Conservation (phyloP, 192 early-diverging fungal genomes). For the Phycomyces blakesleeanus region DNA sequence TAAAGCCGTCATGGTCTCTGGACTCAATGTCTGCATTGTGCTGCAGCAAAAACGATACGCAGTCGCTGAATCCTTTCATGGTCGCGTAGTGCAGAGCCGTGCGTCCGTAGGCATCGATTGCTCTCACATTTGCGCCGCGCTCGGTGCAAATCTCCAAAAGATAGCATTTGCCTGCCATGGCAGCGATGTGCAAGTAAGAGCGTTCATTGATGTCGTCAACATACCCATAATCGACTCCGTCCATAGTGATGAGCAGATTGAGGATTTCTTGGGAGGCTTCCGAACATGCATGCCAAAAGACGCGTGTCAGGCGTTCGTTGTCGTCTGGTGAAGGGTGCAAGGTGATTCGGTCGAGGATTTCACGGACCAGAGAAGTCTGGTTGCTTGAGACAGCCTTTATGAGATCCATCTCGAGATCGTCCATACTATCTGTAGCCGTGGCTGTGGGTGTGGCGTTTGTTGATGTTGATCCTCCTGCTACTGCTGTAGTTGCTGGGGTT, state of each 20-base stretch:
- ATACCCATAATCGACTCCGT: slow-evolving; percentile 72
- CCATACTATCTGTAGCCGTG: slow-evolving; percentile 46
- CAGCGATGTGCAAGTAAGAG: slow-evolving; percentile 85
- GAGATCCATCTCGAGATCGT: slow-evolving; percentile 57
- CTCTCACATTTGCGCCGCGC: slow-evolving; percentile 50
- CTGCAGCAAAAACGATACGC: slow-evolving; percentile 56
- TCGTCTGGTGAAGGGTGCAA: slow-evolving; percentile 51
- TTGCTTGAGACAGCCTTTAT: slow-evolving; percentile 48
- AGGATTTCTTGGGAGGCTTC: slow-evolving; percentile 52
- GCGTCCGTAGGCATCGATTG: slow-evolving; percentile 86
- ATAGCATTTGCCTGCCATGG: slow-evolving; percentile 72
- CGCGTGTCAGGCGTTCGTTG: slow-evolving; percentile 58
- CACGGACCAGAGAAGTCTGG: slow-evolving; percentile 42
- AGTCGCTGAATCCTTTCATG: slow-evolving; percentile 81
- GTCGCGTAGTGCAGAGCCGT: slow-evolving; percentile 91
- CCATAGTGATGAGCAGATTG: slow-evolving; percentile 59
- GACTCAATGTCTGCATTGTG: slow-evolving; percentile 48
- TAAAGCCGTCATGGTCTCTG: slow-evolving; percentile 87
- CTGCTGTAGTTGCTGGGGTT: neutral
- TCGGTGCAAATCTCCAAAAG: slow-evolving; percentile 50
- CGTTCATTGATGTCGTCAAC: slow-evolving; percentile 92
- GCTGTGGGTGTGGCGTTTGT: too few species aligned
- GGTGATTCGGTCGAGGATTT: slow-evolving; percentile 49
- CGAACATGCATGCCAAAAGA: slow-evolving; percentile 71
- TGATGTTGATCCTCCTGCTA: too few species aligned